These are phyloP conservation scores for Aegilops tauschii DNA, from an alignment of 176 grass and related monocot genomes.

Conservation along the genomic window DNA sequence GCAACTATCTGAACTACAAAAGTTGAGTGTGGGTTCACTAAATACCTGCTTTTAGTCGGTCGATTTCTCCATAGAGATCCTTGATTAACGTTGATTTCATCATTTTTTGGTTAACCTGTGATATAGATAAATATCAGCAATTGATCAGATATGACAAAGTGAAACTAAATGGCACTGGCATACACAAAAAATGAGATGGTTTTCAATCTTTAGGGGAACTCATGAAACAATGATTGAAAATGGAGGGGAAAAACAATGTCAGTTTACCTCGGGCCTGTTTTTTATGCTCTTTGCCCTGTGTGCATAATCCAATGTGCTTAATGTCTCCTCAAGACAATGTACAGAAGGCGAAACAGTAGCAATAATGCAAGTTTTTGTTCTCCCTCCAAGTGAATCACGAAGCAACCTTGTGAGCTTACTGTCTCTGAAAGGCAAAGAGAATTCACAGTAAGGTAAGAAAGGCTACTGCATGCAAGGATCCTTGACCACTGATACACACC, in stretches of 20 bases:
- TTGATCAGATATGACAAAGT: background rate
- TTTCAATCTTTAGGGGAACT: background rate
- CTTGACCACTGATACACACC: constrained; percentile 42
- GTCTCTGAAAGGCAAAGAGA: constrained; percentile 63
- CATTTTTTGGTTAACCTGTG: constrained; percentile 97
- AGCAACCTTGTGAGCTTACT: constrained; percentile 94
- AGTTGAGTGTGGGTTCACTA: background rate
- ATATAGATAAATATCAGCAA: constrained; percentile 10
- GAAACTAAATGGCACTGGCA: background rate
- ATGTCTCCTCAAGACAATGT: constrained; percentile 92
- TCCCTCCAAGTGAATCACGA: constrained; percentile 92
- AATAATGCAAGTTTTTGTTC: constrained; percentile 99
- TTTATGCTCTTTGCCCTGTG: constrained; percentile 98
- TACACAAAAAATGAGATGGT: background rate
- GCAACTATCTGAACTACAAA: constrained; percentile 15
- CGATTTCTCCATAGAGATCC: constrained; percentile 98
- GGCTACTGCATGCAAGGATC: background rate
- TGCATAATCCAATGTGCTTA: constrained; percentile 96
- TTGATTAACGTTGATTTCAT: constrained; percentile 99
- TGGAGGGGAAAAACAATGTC: background rate
- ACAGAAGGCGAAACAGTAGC: constrained; percentile 98
- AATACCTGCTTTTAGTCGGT: constrained; percentile 90
- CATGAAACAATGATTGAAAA: constrained; percentile 1
- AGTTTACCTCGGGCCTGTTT: constrained; percentile 84
- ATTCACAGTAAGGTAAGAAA: constrained; percentile 21